Evolutionary conservation across 192 early-diverging fungal genomes (phyloP).

Genomic region (Dispira simplex): DNA sequence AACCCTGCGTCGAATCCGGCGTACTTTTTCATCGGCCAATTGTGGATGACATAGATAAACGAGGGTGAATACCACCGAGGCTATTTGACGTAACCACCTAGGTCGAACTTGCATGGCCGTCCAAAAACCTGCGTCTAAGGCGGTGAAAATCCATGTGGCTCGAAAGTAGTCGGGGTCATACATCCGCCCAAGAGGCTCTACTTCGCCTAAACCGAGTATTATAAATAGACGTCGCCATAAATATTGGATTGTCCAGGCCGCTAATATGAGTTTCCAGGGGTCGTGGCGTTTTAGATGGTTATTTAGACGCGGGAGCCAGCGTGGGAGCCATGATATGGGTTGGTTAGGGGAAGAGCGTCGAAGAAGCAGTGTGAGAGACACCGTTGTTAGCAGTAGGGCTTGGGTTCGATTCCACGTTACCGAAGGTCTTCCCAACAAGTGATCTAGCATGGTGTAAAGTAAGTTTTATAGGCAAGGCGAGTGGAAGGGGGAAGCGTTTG

Average conservation of each 20-base stretch:
- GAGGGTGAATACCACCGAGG: constrained; percentile 57
- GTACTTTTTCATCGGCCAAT: constrained; percentile 69
- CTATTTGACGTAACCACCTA: constrained; percentile 52
- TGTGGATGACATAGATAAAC: constrained; percentile 80
- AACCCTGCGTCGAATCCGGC: constrained; percentile 55
- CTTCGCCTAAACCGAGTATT: constrained; percentile 52
- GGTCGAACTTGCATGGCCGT: constrained; percentile 71
- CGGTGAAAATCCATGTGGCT: constrained; percentile 76
- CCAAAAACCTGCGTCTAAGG: constrained; percentile 89
- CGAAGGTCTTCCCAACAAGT: constrained; percentile 80
- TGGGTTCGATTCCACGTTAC: constrained; percentile 70
- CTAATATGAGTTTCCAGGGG: constrained; percentile 61
- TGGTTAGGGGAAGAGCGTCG: constrained; percentile 7
- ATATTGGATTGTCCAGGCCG: constrained; percentile 46
- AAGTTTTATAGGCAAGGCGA: no score
- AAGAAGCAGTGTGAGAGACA: constrained; percentile 12
- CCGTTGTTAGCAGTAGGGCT: constrained; percentile 19
- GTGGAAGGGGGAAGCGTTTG: no score
- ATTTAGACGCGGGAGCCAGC: constrained; percentile 16
- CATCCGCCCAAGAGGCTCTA: constrained; percentile 66
- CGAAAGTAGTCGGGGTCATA: constrained; percentile 87
- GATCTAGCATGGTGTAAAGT: constrained; percentile 60
- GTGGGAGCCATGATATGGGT: constrained; percentile 17
- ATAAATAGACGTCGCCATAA: constrained; percentile 49
- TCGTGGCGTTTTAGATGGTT: constrained; percentile 22